A percentile compares a stretch with the other conserved stretches of the same genome.
Conservation (phyloP, 257 asterid genomes). For the Jacaranda mimosifolia region DNA sequence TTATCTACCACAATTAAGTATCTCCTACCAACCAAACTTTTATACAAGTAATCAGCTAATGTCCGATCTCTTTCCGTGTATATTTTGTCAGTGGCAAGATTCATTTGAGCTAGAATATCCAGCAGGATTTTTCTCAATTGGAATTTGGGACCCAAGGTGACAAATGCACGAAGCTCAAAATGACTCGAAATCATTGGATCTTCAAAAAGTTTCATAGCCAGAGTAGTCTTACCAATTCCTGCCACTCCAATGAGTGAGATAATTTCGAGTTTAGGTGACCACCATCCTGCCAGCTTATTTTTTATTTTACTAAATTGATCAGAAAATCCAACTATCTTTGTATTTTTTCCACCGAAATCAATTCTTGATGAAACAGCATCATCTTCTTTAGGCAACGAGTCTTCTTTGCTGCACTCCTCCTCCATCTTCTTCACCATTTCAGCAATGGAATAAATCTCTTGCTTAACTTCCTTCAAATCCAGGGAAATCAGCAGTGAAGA, state of each 20-base stretch:
- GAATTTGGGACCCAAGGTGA: background rate
- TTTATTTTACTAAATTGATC: background rate
- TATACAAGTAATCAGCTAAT: background rate
- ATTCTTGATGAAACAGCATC: no score
- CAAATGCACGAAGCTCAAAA: slow-evolving; percentile 31
- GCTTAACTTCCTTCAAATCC: no score
- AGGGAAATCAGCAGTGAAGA: no score
- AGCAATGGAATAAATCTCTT: no score
- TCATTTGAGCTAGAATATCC: slow-evolving; percentile 1
- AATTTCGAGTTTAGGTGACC: background rate
- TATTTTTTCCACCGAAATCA: no score
- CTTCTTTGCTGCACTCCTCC: no score
- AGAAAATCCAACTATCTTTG: slow-evolving; percentile 12
- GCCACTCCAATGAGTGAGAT: slow-evolving; percentile 18
- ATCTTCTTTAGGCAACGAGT: no score
- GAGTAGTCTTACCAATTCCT: slow-evolving; percentile 18
- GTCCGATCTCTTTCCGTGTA: background rate
- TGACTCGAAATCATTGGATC: no score
- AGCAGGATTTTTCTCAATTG: background rate
- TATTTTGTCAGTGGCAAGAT: background rate
- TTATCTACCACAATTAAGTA: slow-evolving; percentile 32
- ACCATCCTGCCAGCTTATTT: background rate
- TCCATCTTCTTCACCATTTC: no score
- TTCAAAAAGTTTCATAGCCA: background rate
- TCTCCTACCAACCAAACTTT: background rate